phyloP scores from a whole-genome alignment of 2,329 filamentous ascomycete species.

The Stemphylium lycopersici region DNA sequence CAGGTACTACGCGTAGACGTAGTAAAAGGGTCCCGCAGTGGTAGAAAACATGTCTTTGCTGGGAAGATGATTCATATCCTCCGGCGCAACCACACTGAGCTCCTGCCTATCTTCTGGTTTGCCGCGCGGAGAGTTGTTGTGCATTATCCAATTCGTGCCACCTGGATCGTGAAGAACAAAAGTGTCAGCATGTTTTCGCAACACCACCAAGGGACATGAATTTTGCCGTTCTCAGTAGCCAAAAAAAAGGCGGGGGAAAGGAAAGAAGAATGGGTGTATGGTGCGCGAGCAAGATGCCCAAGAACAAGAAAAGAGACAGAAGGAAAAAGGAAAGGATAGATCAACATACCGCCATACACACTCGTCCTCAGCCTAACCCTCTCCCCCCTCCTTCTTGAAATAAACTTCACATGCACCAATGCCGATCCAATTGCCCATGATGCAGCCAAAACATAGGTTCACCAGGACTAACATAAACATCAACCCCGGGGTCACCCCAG shows the following conservation, averaged over 20 bases:
- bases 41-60: constrained; percentile 39
- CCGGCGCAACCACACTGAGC: constrained; percentile 33
- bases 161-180: too few relatives aligned
- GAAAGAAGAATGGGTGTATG: too few relatives aligned
- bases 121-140: constrained; percentile 50
- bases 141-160: constrained; percentile 52
- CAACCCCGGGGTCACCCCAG: constrained; percentile 53
- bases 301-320: too few relatives aligned
- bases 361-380: constrained; percentile 26
- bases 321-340: too few relatives aligned
- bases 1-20: constrained; percentile 42
- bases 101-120: constrained; percentile 40
- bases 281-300: too few relatives aligned
- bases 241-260: too few relatives aligned
- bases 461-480: constrained; percentile 54
- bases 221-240: too few relatives aligned
- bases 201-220: too few relatives aligned
- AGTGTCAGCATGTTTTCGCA: too few relatives aligned
- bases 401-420: constrained; percentile 60
- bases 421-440: constrained; percentile 56
- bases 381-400: constrained; percentile 43
- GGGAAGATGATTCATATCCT: constrained; percentile 27
- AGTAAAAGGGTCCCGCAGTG: constrained; percentile 41
- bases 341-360: constrained; percentile 45
- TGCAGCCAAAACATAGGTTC: constrained; percentile 58